Base-by-base conservation (phyloP, 768 basidiomycete genomes). In the Boletus rex-veris region DNA sequence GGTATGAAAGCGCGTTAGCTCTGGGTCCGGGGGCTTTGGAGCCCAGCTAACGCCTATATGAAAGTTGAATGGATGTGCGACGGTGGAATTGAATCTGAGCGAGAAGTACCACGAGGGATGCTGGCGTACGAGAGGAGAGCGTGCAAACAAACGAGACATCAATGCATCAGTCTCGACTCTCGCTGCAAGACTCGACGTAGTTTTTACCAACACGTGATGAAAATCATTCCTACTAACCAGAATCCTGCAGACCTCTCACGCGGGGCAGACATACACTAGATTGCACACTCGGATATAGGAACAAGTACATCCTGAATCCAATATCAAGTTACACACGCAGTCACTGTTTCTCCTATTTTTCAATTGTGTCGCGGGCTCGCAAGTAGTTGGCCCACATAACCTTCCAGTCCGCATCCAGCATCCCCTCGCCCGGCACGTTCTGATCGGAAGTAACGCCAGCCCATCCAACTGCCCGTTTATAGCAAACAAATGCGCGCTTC, bases 41-140 rank as follows among this genome's bases (percentile, higher is more conserved):
- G 83, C 83, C 85, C 88, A 93, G 68, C 87, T 86, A 15, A 80
- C 79, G 48, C 86, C 90, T 36, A 91, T 75, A 62, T 90, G 83
- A 67, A 93, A 91, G 33, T 72, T 81, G 65, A 85, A 92, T 6
- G 87, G 78, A 18, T 75, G 74, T 15, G 75, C 68, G 24, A 67
- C 43, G 7, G 63, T 62, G 4, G 69, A 69, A n/a, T 15, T 54
- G 36, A 52, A 53, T 40, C 64, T 64, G 38, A 53, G 21, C 6
- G 58, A 57, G 24, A 43, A 41, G 18, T 35, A 46, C 19, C 44
- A 52, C 26, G 33, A 31, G 16, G 30, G 24, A 39, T 14, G 53
- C 18, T 33, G 50, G 16, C 37, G 51, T 47, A 50, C 21, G 11
- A 39, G 38, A 45, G 40, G 48, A 44, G 53, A 44, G 12, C 50